Evolutionary conservation across 2,329 filamentous ascomycete species (phyloP).

Genomic region (Fusarium sp.): DNA sequence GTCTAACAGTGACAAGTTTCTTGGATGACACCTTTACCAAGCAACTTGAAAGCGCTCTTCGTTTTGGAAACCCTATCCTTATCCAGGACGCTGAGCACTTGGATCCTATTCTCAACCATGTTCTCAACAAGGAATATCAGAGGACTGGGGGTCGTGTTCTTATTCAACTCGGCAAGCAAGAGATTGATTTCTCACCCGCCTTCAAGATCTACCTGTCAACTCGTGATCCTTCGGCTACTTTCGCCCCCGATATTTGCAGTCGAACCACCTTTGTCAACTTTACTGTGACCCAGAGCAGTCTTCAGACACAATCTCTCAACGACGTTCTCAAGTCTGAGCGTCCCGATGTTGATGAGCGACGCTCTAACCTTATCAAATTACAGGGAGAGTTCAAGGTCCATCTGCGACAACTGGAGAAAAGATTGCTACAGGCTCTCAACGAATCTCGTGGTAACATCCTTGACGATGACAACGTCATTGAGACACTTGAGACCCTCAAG

Average conservation of each 20-base stretch:
- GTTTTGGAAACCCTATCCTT: constrained; percentile 97
- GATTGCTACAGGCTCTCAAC: constrained; percentile 92
- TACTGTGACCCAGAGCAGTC: constrained; percentile 97
- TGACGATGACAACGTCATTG: constrained; percentile 97
- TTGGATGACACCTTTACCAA: constrained; percentile 98
- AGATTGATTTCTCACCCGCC: constrained; percentile 97
- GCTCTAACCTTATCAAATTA: constrained; percentile 97
- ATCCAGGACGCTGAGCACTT: constrained; percentile 98
- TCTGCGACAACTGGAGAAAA: constrained; percentile 93
- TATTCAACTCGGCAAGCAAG: constrained; percentile 97
- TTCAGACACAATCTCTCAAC: constrained; percentile 97
- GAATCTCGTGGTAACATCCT: constrained; percentile 98
- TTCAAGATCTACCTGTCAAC: constrained; percentile 97
- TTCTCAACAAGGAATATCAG: constrained; percentile 99
- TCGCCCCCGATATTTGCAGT: constrained; percentile 97
- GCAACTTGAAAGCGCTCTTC: constrained; percentile 93
- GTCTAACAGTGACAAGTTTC: constrained; percentile 97
- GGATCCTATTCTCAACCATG: constrained; percentile 96
- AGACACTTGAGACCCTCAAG: constrained; percentile 97
- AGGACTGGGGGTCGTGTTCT: constrained; percentile 97
- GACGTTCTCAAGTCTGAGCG: constrained; percentile 97
- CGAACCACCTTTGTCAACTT: constrained; percentile 99
- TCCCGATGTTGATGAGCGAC: constrained; percentile 94
- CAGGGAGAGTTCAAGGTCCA: constrained; percentile 99
- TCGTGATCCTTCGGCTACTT: constrained; percentile 93